Evolutionary conservation across 2,329 filamentous ascomycete genomes (phyloP).

Genomic region (Claviceps purpurea): DNA sequence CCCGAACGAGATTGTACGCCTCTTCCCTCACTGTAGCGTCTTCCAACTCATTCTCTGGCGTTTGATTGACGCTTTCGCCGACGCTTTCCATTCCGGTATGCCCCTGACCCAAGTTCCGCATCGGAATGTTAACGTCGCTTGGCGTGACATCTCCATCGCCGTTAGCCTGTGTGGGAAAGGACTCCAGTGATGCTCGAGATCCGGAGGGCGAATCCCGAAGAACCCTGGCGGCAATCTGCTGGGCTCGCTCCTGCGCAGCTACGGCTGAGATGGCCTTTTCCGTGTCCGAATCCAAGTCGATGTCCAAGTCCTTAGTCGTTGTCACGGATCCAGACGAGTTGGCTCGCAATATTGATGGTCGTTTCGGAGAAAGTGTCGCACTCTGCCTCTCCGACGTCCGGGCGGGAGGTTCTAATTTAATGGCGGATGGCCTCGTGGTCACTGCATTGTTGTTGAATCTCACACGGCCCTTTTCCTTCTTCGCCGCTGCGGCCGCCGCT

Average conservation of each 20-base stretch:
- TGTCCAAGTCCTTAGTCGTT: conserved; percentile 13
- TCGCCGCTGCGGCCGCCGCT: conserved; percentile 9
- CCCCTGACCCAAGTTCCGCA: conserved; percentile 17
- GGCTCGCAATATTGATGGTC: conserved; percentile 30
- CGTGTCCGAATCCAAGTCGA: conserved; percentile 14
- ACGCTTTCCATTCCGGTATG: background rate
- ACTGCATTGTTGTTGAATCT: conserved; percentile 34
- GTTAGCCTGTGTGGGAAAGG: conserved; percentile 17
- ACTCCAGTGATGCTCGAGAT: conserved; percentile 25
- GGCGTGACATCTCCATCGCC: conserved; percentile 15
- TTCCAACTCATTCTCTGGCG: conserved; percentile 1
- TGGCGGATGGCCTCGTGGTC: conserved; percentile 14
- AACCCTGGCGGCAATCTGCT: conserved; percentile 27
- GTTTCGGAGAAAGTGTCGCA: conserved; percentile 12
- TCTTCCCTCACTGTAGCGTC: conserved; percentile 15
- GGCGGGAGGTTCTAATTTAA: conserved; percentile 5
- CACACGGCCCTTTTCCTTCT: conserved; percentile 33
- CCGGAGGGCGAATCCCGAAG: conserved; percentile 22
- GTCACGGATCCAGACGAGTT: conserved; percentile 26
- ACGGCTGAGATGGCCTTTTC: conserved; percentile 21
- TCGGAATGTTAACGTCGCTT: conserved; percentile 16
- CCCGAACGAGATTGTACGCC: conserved; percentile 28
- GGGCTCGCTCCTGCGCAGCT: conserved; percentile 30
- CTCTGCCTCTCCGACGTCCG: background rate
- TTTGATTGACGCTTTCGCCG: background rate